Evolutionary conservation across 345 rosid species (phyloP).

Genomic region (Eucalyptus regnans): DNA sequence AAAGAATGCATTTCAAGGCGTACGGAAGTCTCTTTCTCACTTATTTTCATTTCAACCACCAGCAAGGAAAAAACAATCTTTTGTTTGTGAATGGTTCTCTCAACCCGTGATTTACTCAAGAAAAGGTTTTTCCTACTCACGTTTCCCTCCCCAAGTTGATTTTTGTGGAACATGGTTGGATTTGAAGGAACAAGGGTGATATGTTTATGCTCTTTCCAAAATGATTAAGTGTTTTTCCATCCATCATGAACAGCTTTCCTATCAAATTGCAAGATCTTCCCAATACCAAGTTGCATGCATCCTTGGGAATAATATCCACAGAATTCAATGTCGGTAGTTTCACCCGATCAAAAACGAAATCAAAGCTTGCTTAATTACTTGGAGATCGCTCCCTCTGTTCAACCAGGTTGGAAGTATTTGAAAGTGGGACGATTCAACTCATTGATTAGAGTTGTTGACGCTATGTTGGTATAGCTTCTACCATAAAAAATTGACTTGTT

Average conservation of each 20-base stretch:
- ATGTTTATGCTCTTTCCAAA: background rate
- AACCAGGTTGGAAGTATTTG: background rate
- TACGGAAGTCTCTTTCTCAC: background rate
- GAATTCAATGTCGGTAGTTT: background rate
- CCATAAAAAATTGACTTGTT: background rate
- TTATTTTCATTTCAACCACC: background rate
- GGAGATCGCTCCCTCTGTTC: background rate
- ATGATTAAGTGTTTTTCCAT: background rate
- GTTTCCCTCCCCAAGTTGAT: background rate
- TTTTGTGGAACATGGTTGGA: background rate
- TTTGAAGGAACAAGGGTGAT: background rate
- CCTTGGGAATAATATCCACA: background rate
- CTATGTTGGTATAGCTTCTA: background rate
- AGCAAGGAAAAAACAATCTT: background rate
- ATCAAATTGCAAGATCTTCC: background rate
- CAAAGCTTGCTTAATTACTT: background rate
- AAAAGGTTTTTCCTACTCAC: background rate
- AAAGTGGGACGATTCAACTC: background rate
- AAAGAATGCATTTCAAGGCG: background rate
- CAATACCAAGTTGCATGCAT: background rate
- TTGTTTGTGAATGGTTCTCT: background rate
- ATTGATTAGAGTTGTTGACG: background rate
- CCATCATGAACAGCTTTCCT: background rate
- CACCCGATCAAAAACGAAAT: background rate
- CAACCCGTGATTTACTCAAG: background rate